Conservation (phyloP, 176 grass and related monocot species). For the Phoenix dactylifera region DNA sequence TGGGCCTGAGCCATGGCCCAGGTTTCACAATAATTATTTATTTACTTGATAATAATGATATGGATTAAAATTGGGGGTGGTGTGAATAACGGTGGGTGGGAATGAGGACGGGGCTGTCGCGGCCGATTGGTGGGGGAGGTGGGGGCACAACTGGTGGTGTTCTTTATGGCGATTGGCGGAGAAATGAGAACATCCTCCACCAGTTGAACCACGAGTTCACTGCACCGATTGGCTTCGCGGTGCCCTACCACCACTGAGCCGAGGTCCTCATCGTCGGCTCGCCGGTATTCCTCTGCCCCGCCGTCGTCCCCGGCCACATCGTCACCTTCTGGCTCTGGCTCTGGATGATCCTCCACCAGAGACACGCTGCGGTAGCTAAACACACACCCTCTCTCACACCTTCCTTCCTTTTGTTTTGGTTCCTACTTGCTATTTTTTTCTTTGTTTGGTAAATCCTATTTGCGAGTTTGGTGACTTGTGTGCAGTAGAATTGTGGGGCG, state of each 20-base stretch:
- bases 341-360: conserved; percentile 74
- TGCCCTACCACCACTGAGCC: conserved; percentile 65
- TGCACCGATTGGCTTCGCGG: conserved; percentile 65
- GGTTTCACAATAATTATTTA: too few species aligned
- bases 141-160: conserved; percentile 47
- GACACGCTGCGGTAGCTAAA: conserved; percentile 28
- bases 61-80: too few species aligned
- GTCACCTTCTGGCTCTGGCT: conserved; percentile 61
- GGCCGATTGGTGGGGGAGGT: conserved; percentile 63
- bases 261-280: conserved; percentile 71
- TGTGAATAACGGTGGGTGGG: conserved; percentile 39
- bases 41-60: too few species aligned
- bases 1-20: too few species aligned
- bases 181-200: conserved; percentile 55
- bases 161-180: conserved; percentile 68
- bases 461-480: too few species aligned
- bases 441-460: too few species aligned
- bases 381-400: too few species aligned
- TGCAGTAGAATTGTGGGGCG: too few species aligned
- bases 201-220: conserved; percentile 74
- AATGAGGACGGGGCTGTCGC: conserved; percentile 45
- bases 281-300: conserved; percentile 50
- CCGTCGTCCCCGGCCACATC: conserved; percentile 62
- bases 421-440: too few species aligned
- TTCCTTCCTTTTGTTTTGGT: too few species aligned